Percentiles rank a stretch among this genome's conserved stretches.
Evolutionary conservation across 495 filamentous ascomycete species (phyloP).

Genomic region (Penicillium odoratum): DNA sequence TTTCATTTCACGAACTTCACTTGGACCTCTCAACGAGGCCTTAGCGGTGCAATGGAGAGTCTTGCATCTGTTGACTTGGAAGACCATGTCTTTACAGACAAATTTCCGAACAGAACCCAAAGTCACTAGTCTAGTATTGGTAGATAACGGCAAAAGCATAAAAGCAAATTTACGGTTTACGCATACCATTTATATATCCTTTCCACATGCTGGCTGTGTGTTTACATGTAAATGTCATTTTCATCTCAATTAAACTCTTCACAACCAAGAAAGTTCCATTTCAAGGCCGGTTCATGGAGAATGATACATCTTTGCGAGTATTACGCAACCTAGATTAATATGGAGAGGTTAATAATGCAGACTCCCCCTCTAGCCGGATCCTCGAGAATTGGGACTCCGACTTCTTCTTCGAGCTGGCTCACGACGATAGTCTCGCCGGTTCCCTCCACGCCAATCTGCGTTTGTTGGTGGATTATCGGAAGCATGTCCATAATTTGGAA

Average conservation of each 20-base stretch:
- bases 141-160: background rate
- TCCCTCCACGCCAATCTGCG: constrained; percentile 25
- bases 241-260: background rate
- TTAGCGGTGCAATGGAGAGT: background rate
- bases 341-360: background rate
- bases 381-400: constrained; percentile 35
- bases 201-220: background rate
- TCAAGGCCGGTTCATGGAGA: background rate
- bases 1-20: constrained; percentile 7
- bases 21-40: constrained; percentile 26
- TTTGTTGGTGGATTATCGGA: constrained; percentile 22
- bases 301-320: background rate
- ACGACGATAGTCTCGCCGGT: constrained; percentile 34
- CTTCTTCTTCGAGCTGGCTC: constrained; percentile 42
- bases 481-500: constrained; percentile 34
- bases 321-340: background rate
- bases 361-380: constrained; percentile 22
- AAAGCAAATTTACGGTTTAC: background rate
- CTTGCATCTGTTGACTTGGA: background rate
- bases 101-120: background rate
- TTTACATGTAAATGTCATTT: background rate
- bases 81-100: background rate
- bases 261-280: background rate
- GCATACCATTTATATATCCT: background rate
- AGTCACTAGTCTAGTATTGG: no score